These are phyloP conservation scores for Triticum urartu DNA, from an alignment of 176 grass and related monocot genomes.

Conservation along the genomic window DNA sequence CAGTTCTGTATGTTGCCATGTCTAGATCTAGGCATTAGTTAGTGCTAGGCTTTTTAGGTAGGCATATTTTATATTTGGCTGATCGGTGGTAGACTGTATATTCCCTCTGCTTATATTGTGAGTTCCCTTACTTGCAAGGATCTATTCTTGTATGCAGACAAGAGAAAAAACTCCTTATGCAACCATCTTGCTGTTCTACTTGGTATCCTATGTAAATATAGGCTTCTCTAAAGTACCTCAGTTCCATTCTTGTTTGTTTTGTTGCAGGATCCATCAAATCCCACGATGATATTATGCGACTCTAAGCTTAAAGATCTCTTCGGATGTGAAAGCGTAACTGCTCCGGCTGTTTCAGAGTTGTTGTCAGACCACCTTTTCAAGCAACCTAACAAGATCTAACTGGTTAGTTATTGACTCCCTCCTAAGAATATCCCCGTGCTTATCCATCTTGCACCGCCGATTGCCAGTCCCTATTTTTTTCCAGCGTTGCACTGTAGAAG, in stretches of 20 bases:
- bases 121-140: background rate
- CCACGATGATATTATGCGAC: slow-evolving; percentile 69
- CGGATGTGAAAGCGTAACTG: slow-evolving; percentile 81
- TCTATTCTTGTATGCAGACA: slow-evolving; percentile 16
- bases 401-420: slow-evolving; percentile 47
- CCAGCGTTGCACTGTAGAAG: background rate
- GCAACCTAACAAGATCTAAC: slow-evolving; percentile 66
- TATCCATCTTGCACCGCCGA: background rate
- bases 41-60: background rate
- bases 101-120: background rate
- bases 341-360: slow-evolving; percentile 64
- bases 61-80: background rate
- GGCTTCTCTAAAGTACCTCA: background rate
- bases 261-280: slow-evolving; percentile 72
- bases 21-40: slow-evolving; percentile 1
- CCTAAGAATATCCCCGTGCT: background rate
- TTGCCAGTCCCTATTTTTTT: background rate
- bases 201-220: background rate
- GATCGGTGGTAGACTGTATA: background rate
- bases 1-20: background rate
- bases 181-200: background rate
- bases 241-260: slow-evolving; percentile 12
- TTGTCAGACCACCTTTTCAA: slow-evolving; percentile 62
- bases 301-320: slow-evolving; percentile 79
- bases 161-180: background rate